Evolutionary conservation across 1,139 yeast genomes (phyloP).

Genomic region (Spencermartinsiella ligniputridi): DNA sequence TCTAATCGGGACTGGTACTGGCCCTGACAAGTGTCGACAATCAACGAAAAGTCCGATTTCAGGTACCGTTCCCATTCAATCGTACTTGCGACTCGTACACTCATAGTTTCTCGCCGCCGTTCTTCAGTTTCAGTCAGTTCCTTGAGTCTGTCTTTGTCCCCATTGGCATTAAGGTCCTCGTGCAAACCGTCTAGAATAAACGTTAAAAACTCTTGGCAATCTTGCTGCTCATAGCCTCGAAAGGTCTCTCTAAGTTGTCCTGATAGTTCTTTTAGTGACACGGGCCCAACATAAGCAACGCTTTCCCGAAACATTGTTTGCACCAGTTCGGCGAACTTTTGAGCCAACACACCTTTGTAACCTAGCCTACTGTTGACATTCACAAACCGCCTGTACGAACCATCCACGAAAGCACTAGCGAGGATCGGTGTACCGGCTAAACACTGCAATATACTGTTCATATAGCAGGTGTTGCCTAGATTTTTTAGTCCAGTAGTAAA

Average conservation of each 20-base stretch:
- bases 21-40: slow-evolving; percentile 86
- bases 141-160: slow-evolving; percentile 48
- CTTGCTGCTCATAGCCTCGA: slow-evolving; percentile 82
- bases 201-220: slow-evolving; percentile 85
- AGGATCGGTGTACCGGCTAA: slow-evolving; percentile 51
- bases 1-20: slow-evolving; percentile 77
- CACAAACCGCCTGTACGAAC: slow-evolving; percentile 65
- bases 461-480: slow-evolving; percentile 88
- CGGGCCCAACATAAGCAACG: slow-evolving; percentile 50
- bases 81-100: slow-evolving; percentile 80
- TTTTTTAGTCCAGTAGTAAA: slow-evolving; percentile 62
- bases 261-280: slow-evolving; percentile 55
- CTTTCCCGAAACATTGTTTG: slow-evolving; percentile 52
- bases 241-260: slow-evolving; percentile 71
- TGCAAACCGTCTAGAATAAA: slow-evolving; percentile 82
- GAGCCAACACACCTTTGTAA: slow-evolving; percentile 76
- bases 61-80: slow-evolving; percentile 94
- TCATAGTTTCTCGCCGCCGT: slow-evolving; percentile 62
- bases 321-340: slow-evolving; percentile 64
- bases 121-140: slow-evolving; percentile 74
- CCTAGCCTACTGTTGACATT: slow-evolving; percentile 76
- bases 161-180: slow-evolving; percentile 78
- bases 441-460: slow-evolving; percentile 90
- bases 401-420: slow-evolving; percentile 46
- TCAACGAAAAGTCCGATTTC: slow-evolving; percentile 75